Conservation (phyloP, 495 filamentous ascomycete genomes). For the Aspergillus asperescens region DNA sequence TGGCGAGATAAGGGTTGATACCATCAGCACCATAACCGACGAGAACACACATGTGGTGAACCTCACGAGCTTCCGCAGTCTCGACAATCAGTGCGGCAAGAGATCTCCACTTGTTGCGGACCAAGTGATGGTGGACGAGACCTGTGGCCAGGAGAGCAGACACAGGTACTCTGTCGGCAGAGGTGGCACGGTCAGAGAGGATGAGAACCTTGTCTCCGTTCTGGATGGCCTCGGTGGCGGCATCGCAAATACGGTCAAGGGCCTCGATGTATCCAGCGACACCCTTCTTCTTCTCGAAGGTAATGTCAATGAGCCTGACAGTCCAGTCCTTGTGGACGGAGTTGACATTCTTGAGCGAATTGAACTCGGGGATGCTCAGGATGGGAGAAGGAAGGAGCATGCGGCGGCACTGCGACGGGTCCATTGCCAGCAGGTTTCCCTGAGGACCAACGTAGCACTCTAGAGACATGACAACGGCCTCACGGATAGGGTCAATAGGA, state of each 20-base stretch:
- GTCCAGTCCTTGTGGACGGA: slow-evolving; percentile 75
- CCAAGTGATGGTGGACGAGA: slow-evolving; percentile 95
- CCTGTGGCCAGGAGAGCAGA: slow-evolving; percentile 87
- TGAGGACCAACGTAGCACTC: slow-evolving; percentile 98
- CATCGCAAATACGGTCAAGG: slow-evolving; percentile 83
- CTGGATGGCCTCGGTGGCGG: slow-evolving; percentile 78
- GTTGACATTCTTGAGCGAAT: slow-evolving; percentile 75
- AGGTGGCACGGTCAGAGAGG: slow-evolving; percentile 85
- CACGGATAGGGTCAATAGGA: slow-evolving; percentile 96
- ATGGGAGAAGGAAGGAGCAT: slow-evolving; percentile 87
- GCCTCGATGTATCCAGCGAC: slow-evolving; percentile 82
- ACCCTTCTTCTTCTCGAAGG: slow-evolving; percentile 85
- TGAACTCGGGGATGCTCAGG: slow-evolving; percentile 88
- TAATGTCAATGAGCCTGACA: slow-evolving; percentile 92
- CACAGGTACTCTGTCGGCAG: slow-evolving; percentile 75
- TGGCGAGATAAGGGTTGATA: slow-evolving; percentile 92
- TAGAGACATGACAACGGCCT: slow-evolving; percentile 98
- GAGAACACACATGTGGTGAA: slow-evolving; percentile 98
- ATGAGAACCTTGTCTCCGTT: slow-evolving; percentile 82
- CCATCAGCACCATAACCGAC: slow-evolving; percentile 95
- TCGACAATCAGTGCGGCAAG: slow-evolving; percentile 85
- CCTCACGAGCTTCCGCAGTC: slow-evolving; percentile 95
- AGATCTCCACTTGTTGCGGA: slow-evolving; percentile 93
- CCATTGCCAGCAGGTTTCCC: slow-evolving; percentile 95
- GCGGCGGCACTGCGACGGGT: slow-evolving; percentile 79